Base-by-base conservation (phyloP, 371 early-diverging fungal species). In the Mortierella sp. region DNA sequence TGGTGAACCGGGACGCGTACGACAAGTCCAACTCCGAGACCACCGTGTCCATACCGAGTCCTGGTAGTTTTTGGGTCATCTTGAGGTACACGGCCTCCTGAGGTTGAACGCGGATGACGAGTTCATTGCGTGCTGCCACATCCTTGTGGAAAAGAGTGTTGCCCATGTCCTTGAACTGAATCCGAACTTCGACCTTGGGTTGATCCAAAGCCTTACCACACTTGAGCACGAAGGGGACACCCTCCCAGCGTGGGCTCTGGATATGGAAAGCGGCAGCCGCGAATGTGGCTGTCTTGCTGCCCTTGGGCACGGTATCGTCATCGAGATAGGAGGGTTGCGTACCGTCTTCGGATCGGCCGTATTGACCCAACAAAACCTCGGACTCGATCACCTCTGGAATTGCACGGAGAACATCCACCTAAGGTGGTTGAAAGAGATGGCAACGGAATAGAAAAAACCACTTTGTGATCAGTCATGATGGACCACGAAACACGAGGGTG, bases 61-160 rank as follows among this genome's bases (percentile, higher is more conserved):
- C 94, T 24, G 92, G 97, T 53, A 90, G 84, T 83, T 97, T 97
- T 87, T 92, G 94, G 64, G 92, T 93, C 65, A 96, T 86, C 82
- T 97, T 97, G 82, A 96, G 86, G 83, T 97, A 97, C 18, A 97
- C 91, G 4, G 96, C 93, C 78, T 97, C 96, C 24, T 92, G 86
- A 7, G 97, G 97, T 63, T 96, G 96, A 19, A 97, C 91, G 54
- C 95, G 92, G 61, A 97, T 88, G 5, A 97, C 96, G 21, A 97
- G 86, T 71, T 97, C 98, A 78, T 97, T 96, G 64, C 97, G 91
- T 2, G 58, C 64, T 1, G 57, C 47, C 7, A 56, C 52, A 16
- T 45, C 89, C 78, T 55, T 85, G 81, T 73, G 67, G 83, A 92
- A 96, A 46, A 95, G 82, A 64, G 83, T 84, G 42, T 91, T 90